These are phyloP conservation scores for Saccharomyces hybrid DNA, from an alignment of 1,139 yeast genomes.

Conservation along the genomic window DNA sequence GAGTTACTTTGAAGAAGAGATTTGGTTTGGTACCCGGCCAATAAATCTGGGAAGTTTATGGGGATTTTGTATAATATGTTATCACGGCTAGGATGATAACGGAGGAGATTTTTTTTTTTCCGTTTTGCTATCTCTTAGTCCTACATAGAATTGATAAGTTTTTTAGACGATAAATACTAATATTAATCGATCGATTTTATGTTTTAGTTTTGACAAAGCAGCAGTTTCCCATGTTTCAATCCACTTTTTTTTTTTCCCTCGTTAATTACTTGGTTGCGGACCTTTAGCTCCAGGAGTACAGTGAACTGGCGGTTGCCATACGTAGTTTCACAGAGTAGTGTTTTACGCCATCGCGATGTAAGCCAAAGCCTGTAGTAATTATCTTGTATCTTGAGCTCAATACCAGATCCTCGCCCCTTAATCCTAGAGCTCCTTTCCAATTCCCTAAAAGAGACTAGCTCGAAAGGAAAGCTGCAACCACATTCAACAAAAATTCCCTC, in stretches of 20 bases:
- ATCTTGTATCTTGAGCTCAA: no score
- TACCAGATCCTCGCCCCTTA: no score
- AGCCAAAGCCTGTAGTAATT: no score
- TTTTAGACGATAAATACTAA: neutral
- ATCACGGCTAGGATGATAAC: neutral
- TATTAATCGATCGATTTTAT: neutral
- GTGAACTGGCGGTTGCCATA: no score
- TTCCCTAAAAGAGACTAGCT: no score
- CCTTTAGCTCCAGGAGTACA: no score
- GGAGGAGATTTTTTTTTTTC: neutral
- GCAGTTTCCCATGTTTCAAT: neutral
- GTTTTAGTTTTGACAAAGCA: neutral
- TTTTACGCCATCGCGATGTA: no score
- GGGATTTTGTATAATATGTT: neutral
- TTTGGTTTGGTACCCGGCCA: slow-evolving; percentile 84
- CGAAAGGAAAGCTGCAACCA: neutral
- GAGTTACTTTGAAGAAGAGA: slow-evolving; percentile 96
- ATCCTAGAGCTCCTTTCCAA: no score
- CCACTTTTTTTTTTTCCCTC: neutral
- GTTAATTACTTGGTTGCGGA: no score
- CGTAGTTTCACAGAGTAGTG: no score
- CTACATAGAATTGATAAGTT: neutral
- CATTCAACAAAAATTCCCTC: neutral
- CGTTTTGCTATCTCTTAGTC: neutral
- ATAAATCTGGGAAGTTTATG: slow-evolving; percentile 30